Conservation (phyloP, 768 basidiomycete species). For the Fistulinella prunicolor region DNA sequence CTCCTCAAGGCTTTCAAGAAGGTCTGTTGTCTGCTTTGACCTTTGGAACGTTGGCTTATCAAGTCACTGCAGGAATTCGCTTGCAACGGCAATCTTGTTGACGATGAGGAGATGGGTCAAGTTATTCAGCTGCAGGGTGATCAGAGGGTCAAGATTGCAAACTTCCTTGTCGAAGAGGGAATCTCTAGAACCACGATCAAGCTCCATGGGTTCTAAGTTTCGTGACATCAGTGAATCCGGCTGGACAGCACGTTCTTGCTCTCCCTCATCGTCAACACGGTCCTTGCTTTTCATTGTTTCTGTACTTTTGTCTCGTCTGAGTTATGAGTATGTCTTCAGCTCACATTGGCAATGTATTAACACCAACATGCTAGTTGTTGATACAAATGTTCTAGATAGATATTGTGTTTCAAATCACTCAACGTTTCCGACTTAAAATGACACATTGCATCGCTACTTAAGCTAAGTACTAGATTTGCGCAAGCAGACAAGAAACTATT, state of each 20-base stretch:
- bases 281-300: conserved; percentile 13
- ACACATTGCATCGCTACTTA: background rate
- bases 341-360: conserved; percentile 27
- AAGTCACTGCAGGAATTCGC: conserved; percentile 75
- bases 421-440: conserved; percentile 2
- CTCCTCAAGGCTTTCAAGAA: conserved; percentile 99
- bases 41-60: conserved; percentile 8
- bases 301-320: conserved; percentile 22
- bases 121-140: conserved; percentile 99
- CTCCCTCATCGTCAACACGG: conserved; percentile 4
- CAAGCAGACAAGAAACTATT: background rate
- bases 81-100: conserved; percentile 96
- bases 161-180: conserved; percentile 83
- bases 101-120: conserved; percentile 93
- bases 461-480: conserved; percentile 1
- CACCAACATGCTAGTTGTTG: conserved; percentile 20
- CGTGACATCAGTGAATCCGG: conserved; percentile 2
- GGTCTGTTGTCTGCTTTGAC: conserved; percentile 39
- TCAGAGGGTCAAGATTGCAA: conserved; percentile 87
- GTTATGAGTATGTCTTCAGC: conserved; percentile 14
- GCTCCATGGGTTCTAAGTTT: conserved; percentile 82
- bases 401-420: conserved; percentile 8
- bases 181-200: conserved; percentile 77
- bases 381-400: conserved; percentile 27
- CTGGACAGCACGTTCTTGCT: conserved; percentile 3